Evolutionary conservation across 2,329 filamentous ascomycete species (phyloP), one percentile per base, ranked within the genome.

Genomic region (Paecilomyces fulvus): DNA sequence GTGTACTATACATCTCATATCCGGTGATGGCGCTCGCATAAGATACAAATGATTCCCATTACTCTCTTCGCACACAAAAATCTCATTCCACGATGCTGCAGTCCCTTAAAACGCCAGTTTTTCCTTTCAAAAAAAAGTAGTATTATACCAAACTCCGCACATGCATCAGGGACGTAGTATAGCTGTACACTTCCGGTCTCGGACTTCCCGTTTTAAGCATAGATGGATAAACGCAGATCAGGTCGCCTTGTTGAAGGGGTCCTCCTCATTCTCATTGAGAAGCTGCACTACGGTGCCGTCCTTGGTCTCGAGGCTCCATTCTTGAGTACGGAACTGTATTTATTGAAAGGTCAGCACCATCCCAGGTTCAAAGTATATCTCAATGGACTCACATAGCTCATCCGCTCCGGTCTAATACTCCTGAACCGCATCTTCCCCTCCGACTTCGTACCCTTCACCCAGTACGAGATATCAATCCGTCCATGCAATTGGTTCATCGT

Each of bases 401-500:
- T 82, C 62, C 83, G 81, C 52, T 82, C 81, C 63, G 82, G 85
- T 68, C 94, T 82, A 69, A 82, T 79, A 77, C 89, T 94, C 63
- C 80, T 83, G 73, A 99, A 95, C 67, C 83, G 82, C 83, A 96
- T 94, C 69, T 84, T 80, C 7, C 85, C 94, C 63, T 79, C 76
- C 57, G 75, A 78, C 69, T 80, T 85, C 30, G 84, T 89, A 46
- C 94, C 94, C 75, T 89, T 90, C 28, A 99, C 94, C 75, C 83
- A 81, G 73, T 96, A 97, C 56, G 77, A 77, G 58, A 99, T 89
- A 78, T 97, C 81, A 71, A 99, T 96, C 65, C 84, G 80, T 23
- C 94, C 94, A 74, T 92, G 90, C 71, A 97, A 75, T 79, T 96
- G 92, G 76, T 96, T 95, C 81, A 99, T 88, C 77, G 90, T 85